Base-by-base conservation (phyloP, 1,139 yeast species). In the Martiniozyma asiatica region DNA sequence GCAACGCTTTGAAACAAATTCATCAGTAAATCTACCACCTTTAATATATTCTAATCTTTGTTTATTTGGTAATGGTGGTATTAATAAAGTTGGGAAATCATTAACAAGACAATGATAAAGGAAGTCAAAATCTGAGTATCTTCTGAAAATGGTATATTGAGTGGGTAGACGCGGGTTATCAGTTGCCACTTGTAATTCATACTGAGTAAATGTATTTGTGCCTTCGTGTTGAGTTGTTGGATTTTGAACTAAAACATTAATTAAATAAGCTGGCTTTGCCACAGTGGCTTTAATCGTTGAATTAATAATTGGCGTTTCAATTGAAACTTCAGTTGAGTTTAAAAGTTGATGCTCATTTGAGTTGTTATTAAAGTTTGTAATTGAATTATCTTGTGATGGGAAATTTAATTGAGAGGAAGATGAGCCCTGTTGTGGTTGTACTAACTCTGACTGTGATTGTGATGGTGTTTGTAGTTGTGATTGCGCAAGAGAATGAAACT, bases 41-140 rank as follows among this genome's bases (percentile, higher is more conserved):
- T 94, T 85, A 34, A 89, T 64, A 51, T 89, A 89, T 53, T 89
- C 94, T 44, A 87, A 63, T 38, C 93, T 72, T 60, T 80, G 82
- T 55, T 85, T 87, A 38, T 92, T 93, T 0, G 98, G 98, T 34
- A 89, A 61, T 8, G 98, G 97, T 1, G 98, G 98, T 0, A 89
- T 73, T 22, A 89, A 72, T 35, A 80, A 65, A 3, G 92, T 80
- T 0, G 96, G 94, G 48, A 65, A 81, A 49, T 85, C 96, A 44
- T 71, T 75, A 29, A 63, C 52, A 32, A 89, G 61, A 37, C 84
- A 73, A 38, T 77, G 80, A 51, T 78, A 81, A 25, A 89, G 63
- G 41, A 77, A 73, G 35, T 78, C 68, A 54, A 89, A 84, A 53
- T 55, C 49, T 21, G 57, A 38, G 53, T 48, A 41, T 51, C 68